Evolutionary conservation across 495 filamentous ascomycete genomes (phyloP), one percentile per base, ranked within the genome.

Genomic region (Neurospora sp.): DNA sequence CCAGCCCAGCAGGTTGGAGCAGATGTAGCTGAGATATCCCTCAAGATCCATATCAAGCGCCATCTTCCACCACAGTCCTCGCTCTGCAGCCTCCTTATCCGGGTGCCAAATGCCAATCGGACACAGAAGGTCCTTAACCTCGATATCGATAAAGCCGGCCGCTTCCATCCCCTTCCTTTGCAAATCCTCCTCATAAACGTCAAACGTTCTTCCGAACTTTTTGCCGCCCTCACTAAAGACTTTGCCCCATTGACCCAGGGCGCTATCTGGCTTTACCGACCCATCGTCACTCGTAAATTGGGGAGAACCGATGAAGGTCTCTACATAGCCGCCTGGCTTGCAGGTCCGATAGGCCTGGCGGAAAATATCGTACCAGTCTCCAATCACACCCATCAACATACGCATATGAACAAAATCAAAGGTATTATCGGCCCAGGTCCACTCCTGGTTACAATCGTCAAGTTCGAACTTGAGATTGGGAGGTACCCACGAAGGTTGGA

Each of bases 401-500:
- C 89, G 84, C 3, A 86, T 81, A 76, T 90, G 86, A 71, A 90
- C 83, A 71, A 87, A 88, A 78, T 91, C 89, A 75, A 90, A 91
- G 71, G 78, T 71, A 42, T 85, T 79, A 17, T 78, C 71, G 17
- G 79, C 74, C 74, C 83, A 86, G 9, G 81, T 75, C 86, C 86
- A 89, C 28, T 78, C 76, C 7, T 73, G 70, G 70, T 85, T 83
- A 74, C 85, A 84, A 71, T 87, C 85, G 72, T 86, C 85, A 38
- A 87, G 77, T 71, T 84, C 82, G 73, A 87, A 87, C 15, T 81
- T 79, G 69, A 82, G 78, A 75, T 86, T 87, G 2, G 82, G 81
- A 17, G 84, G 83, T 17, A 84, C 78, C 70, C 77, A 80, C 21
- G 71, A 74, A 3, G 83, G 83, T 71, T 84, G 82, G 66, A 84